Evolutionary conservation across 2,329 filamentous ascomycete species (phyloP), one percentile per base, ranked within the genome.

Genomic region (Aspergillus phoenicis): DNA sequence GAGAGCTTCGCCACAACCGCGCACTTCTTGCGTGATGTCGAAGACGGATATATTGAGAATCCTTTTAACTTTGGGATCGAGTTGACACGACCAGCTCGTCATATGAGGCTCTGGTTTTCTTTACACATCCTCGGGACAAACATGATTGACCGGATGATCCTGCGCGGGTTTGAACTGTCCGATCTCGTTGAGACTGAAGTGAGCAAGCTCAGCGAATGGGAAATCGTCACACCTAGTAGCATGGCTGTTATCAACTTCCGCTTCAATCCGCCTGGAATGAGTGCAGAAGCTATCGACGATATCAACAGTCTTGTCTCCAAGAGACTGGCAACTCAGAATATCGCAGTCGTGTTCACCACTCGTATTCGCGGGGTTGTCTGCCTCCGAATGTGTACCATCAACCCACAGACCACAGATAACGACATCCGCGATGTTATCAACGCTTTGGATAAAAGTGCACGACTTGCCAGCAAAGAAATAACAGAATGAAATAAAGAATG

Each of bases 81-180:
- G 24, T 49, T 70, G 20, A 68, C 62, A 2, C 59, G 65, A 10
- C 67, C 66, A 5, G 66, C 63, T 8, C 55, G 66, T 8, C 61
- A 58, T 13, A 70, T 66, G 62, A 62, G 60, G 51, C 59, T 69
- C 15, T 70, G 68, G 67, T 68, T 70, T 33, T 63, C 58, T 2
- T 15, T 69, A 7, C 60, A 63, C 4, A 54, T 68, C 3, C 43
- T 66, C 6, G 68, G 67, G 0, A 52, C 55, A 24, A 59, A 66
- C 20, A 48, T 28, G 10, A 48, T 70, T 13, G 66, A 62, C 24
- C 3, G 51, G n/a, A 65, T 66, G 63, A 65, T 69, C 24, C 52
- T 61, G 20, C 60, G 61, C 39, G 68, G 62, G 1, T 59, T 52
- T 13, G 41, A 52, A 8, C 48, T 61, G 4, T 56, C 61, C 1